Evolutionary conservation across 805 yeast species (phyloP).

Genomic region (Candida bentonensis): DNA sequence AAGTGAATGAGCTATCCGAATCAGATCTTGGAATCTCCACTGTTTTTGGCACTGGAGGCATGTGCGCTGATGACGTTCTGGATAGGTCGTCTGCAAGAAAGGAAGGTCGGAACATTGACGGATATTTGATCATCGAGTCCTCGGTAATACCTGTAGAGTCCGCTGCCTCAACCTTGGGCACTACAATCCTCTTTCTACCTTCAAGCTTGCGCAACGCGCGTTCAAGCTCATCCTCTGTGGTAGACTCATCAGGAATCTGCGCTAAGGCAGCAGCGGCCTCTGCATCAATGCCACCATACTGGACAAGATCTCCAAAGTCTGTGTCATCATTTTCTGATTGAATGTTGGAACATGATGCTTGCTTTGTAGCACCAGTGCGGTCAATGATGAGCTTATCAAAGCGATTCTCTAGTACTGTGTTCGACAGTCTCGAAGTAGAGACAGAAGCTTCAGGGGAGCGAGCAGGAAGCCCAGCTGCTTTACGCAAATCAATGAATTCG

Average conservation of each 20-base stretch:
- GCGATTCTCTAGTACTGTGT: neutral
- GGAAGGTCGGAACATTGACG: neutral
- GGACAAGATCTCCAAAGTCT: constrained; percentile 14
- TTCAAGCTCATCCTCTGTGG: constrained; percentile 54
- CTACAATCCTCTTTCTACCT: constrained; percentile 33
- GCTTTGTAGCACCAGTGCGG: neutral
- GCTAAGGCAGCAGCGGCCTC: constrained; percentile 64
- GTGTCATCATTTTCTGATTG: neutral
- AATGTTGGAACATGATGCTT: neutral
- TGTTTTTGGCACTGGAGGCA: too few relatives aligned
- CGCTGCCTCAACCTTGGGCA: constrained; percentile 9
- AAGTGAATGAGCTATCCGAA: neutral
- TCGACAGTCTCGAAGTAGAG: neutral
- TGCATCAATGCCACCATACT: constrained; percentile 30
- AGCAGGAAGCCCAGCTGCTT: neutral
- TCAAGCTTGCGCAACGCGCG: constrained; percentile 68
- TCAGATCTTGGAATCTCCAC: neutral
- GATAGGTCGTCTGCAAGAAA: too few relatives aligned
- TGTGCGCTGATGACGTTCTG: too few relatives aligned
- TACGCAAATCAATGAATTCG: neutral
- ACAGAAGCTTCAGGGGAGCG: neutral
- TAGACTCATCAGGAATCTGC: constrained; percentile 68
- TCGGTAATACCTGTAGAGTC: neutral
- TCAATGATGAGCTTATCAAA: neutral
- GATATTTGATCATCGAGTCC: neutral